Evolutionary conservation across 495 filamentous ascomycete species (phyloP), one percentile per base, ranked within the genome.

Genomic region (Aspergillus baeticus): DNA sequence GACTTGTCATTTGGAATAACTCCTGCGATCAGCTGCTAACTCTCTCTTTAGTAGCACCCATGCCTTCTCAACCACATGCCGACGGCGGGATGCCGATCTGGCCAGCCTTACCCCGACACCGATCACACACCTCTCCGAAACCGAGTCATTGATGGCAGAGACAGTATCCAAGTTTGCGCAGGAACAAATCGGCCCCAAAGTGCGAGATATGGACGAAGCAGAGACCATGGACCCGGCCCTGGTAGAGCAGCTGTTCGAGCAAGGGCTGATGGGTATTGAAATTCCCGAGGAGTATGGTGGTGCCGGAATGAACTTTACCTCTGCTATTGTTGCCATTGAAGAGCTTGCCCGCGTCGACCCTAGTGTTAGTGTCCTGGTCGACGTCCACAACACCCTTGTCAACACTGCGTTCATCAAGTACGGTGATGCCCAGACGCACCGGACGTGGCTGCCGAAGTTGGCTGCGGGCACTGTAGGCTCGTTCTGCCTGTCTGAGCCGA

Each of bases 311-410:
- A 96, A 97, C 81, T 99, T 99, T 74, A 98, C 95, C 6, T 74
- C 92, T 0, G 94, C 91, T 10, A 96, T 98, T 67, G 86, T 98
- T 43, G 93, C 90, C 10, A 98, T 99, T 67, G 94, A 99, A 75
- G 95, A 99, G 77, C 76, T 98, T 52, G 94, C 95, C 2, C 85
- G 91, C 51, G 87, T 98, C 20, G 94, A 99, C 68, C 94, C 94
- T 33, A 94, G 89, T 51, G 94, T 98, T 38, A 92, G 89, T 67
- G 92, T 97, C 53, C 74, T 97, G 80, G 86, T 87, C 14, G 92
- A 97, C 69, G 92, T 97, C 23, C 95, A 99, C 80, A 99, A 99
- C 73, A 99, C 94, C 8, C 77, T 99, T 29, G 92, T 96, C 70
- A 98, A 97, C 77, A 98, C 93, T 11, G 88, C 89, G 21, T 81